These are phyloP conservation scores for Nakazawaea pomicola DNA, from an alignment of 805 yeast species.

Conservation along the genomic window DNA sequence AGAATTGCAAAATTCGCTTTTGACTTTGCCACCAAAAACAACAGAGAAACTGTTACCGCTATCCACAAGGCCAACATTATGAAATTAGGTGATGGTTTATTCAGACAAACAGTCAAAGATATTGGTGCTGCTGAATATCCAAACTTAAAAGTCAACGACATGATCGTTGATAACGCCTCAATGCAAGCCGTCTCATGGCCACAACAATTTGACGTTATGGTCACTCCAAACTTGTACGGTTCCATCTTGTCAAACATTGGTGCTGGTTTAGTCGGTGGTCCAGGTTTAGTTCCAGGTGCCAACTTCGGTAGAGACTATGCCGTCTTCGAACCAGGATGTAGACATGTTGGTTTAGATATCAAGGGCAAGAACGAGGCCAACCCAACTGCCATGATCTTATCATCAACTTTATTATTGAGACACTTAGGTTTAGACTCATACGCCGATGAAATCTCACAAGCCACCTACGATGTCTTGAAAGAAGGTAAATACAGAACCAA, in stretches of 20 bases:
- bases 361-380: conserved; percentile 92
- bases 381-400: conserved; percentile 96
- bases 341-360: conserved; percentile 97
- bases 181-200: conserved; percentile 99
- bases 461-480: conserved; percentile 84
- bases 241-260: conserved; percentile 96
- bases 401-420: conserved; percentile 87
- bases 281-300: conserved; percentile 98
- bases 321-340: conserved; percentile 98
- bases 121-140: conserved; percentile 85
- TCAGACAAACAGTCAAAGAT: conserved; percentile 88
- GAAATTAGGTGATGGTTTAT: conserved; percentile 98
- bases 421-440: conserved; percentile 82
- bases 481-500: conserved; percentile 82
- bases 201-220: conserved; percentile 96
- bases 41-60: conserved; percentile 90
- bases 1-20: conserved; percentile 96
- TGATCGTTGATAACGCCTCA: conserved; percentile 97
- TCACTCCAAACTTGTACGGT: conserved; percentile 97
- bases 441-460: conserved; percentile 84
- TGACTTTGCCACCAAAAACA: conserved; percentile 89
- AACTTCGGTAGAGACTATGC: conserved; percentile 97
- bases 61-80: conserved; percentile 98
- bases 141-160: conserved; percentile 75
- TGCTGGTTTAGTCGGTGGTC: conserved; percentile 96